Conservation (phyloP, 2,329 filamentous ascomycete species). For the Curvularia lunata region DNA sequence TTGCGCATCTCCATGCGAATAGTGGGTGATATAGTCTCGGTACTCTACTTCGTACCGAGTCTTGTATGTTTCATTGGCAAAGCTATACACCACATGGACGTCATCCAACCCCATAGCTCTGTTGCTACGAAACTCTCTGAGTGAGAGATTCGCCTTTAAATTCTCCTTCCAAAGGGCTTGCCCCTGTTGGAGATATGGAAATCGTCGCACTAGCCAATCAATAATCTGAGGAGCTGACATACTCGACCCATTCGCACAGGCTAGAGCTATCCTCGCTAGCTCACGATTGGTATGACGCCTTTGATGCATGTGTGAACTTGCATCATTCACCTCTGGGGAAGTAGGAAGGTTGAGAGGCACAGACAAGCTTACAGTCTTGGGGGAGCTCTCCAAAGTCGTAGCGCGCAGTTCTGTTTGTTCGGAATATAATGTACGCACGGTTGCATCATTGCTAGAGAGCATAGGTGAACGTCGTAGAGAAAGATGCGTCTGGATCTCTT, state of each 20-base stretch:
- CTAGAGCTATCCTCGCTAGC: constrained; percentile 22
- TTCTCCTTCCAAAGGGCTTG: constrained; percentile 23
- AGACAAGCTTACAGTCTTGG: background rate
- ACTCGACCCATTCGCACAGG: constrained; percentile 16
- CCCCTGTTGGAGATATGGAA: constrained; percentile 18
- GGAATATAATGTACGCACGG: no score
- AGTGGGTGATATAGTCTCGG: constrained; percentile 1
- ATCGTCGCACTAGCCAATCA: constrained; percentile 19
- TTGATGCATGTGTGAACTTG: background rate
- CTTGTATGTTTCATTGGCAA: constrained; percentile 9
- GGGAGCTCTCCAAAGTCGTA: background rate
- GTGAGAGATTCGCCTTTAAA: constrained; percentile 19
- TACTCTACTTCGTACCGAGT: constrained; percentile 7
- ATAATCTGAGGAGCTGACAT: constrained; percentile 18
- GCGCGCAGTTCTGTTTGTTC: background rate
- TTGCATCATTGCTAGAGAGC: background rate
- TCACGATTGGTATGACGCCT: constrained; percentile 12
- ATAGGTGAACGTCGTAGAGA: background rate
- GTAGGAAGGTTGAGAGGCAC: background rate
- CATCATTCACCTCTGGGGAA: background rate
- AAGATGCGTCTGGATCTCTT: background rate
- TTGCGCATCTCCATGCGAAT: background rate
- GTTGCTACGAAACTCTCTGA: constrained; percentile 17
- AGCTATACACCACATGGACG: constrained; percentile 6
- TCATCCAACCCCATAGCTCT: constrained; percentile 4